phyloP scores from a whole-genome alignment of 345 rosid genomes.

The Aquilaria malaccensis region DNA sequence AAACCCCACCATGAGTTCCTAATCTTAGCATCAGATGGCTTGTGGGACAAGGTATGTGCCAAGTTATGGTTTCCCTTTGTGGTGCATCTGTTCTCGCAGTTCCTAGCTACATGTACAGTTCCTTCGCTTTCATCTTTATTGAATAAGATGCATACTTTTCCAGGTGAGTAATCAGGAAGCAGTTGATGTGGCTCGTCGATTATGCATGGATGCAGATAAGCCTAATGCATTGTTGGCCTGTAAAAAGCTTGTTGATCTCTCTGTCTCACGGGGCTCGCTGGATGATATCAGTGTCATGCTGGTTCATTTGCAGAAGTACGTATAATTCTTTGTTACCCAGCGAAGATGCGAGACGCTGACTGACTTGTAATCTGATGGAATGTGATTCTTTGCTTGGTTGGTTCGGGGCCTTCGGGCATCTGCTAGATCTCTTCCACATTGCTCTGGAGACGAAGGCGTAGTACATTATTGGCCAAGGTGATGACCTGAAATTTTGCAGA shows the following conservation, averaged over 20 bases:
- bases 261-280: constrained; percentile 59
- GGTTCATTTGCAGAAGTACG: constrained; percentile 32
- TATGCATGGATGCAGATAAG: constrained; percentile 30
- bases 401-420: too few relatives aligned
- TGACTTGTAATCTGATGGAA: neutral
- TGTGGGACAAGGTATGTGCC: constrained; percentile 80
- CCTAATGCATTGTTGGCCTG: constrained; percentile 51
- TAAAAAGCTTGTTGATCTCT: constrained; percentile 68
- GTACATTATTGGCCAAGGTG: too few relatives aligned
- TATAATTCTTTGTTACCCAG: constrained; percentile 7
- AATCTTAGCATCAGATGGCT: constrained; percentile 91
- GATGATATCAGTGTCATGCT: constrained; percentile 82
- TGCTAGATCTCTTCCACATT: too few relatives aligned
- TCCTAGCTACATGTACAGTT: too few relatives aligned
- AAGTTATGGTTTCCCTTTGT: too few relatives aligned
- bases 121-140: neutral
- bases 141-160: neutral
- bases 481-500: too few relatives aligned
- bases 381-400: too few relatives aligned
- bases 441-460: too few relatives aligned
- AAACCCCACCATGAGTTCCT: constrained; percentile 60
- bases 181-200: constrained; percentile 58
- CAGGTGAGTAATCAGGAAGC: constrained; percentile 95
- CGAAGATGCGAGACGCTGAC: constrained; percentile 7
- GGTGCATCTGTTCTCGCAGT: too few relatives aligned